Evolutionary conservation across 176 grass and related monocot species (phyloP).

Genomic region (Oryza nivara): DNA sequence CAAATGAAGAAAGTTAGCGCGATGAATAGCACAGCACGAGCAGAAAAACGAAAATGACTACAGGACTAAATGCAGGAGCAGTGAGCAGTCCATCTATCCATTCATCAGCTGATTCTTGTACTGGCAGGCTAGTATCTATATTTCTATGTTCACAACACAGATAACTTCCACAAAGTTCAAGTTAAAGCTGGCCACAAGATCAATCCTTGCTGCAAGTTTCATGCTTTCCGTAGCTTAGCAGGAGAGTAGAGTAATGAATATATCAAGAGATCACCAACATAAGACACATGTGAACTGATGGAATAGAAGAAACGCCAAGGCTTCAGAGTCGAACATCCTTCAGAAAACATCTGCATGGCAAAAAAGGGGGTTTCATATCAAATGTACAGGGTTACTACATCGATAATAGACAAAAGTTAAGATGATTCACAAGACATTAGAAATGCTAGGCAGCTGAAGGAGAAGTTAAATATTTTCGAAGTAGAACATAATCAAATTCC

Average conservation of each 20-base stretch:
- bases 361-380: not conserved
- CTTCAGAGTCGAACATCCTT: constrained; percentile 17
- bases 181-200: not conserved
- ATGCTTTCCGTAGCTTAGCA: not conserved
- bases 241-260: constrained; percentile 1
- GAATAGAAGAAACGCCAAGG: constrained; percentile 17
- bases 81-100: not conserved
- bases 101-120: not conserved
- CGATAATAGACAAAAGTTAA: not conserved
- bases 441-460: constrained; percentile 6
- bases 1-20: not conserved
- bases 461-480: constrained; percentile 9
- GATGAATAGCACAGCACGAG: not conserved
- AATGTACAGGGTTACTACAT: not conserved
- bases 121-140: not conserved
- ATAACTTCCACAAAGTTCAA: constrained; percentile 3
- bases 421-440: not conserved
- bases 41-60: not conserved
- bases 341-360: constrained; percentile 25
- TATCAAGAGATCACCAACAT: not conserved
- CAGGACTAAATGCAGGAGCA: not conserved
- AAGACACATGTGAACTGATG: constrained; percentile 9
- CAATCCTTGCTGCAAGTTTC: constrained; percentile 5
- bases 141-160: constrained; percentile 27
- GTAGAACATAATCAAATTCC: not conserved